Percentiles rank a stretch among this genome's conserved stretches.
Conservation (phyloP, 2,329 filamentous ascomycete species). For the Aaosphaeria arxii region DNA sequence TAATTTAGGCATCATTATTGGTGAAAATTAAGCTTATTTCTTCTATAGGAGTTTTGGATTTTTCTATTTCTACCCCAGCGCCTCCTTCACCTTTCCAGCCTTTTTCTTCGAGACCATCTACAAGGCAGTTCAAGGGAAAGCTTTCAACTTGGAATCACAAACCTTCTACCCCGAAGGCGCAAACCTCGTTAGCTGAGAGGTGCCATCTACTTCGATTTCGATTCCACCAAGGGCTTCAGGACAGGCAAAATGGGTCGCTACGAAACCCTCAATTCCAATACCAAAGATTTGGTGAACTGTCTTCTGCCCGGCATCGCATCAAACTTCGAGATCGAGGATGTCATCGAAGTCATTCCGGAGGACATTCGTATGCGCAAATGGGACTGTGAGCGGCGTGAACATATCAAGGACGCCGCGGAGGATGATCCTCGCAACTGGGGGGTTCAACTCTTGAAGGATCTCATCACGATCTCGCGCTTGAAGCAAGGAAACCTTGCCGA, state of each 20-base stretch:
- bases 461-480: constrained; percentile 28
- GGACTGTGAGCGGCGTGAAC: constrained; percentile 33
- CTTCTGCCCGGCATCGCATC: constrained; percentile 27
- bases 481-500: constrained; percentile 19
- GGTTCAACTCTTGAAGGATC: constrained; percentile 34
- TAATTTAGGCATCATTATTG: no score
- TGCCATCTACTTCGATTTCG: no score
- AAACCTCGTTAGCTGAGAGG: no score
- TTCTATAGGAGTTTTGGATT: no score
- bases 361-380: constrained; percentile 37
- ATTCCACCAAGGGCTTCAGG: no score
- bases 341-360: constrained; percentile 26
- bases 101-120: no score
- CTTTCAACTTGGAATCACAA: no score
- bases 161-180: no score
- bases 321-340: constrained; percentile 19
- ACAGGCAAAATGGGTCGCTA: constrained; percentile 25
- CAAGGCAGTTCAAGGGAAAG: no score
- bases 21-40: no score
- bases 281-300: constrained; percentile 28
- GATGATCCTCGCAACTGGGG: constrained; percentile 36
- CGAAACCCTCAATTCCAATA: constrained; percentile 29
- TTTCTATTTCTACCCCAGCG: no score
- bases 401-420: constrained; percentile 31
- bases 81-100: no score